Base-by-base conservation (phyloP, 2,329 filamentous ascomycete species). In the Claviceps fusiformis region DNA sequence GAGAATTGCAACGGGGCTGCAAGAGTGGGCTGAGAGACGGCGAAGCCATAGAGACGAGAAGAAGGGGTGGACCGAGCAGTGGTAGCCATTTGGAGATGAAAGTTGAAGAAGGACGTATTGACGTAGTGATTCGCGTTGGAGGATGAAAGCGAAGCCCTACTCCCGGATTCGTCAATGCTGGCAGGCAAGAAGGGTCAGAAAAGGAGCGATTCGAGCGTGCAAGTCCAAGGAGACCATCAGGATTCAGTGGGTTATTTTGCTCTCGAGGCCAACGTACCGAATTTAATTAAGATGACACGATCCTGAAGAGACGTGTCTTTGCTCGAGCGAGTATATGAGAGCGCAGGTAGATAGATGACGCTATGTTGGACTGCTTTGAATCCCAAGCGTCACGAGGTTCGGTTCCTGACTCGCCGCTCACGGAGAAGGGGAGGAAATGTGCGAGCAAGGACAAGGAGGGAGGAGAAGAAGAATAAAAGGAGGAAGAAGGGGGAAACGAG, bases 1-100 rank as follows among this genome's bases (percentile, higher is more conserved):
- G 83, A 69, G 77, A 89, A 82, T 69, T 89, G 73, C 55, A 85
- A 72, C 58, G 76, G 69, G 50, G 76, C 74, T 53, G 81, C 81
- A 54, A 81, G 71, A 51, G 72, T 66, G 47, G 79, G 73, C 71
- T 85, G 81, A 64, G 75, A 80, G 65, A 84, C 73, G 57, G 79
- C 81, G 67, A 82, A 82, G 55, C 78, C 78, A 68, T 75, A 65
- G 51, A 68, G 67, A 37, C 70, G 61, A 54, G 57, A 57, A 52
- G 63, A 60, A n/a, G n/a, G n/a, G 6, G 57, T 54, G 39, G 57
- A 57, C 50, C 49, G 44, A 24, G 51, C 46, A 45, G 53, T 50
- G 39, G 59, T 55, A 50, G 65, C 57, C 69, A 71, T 71, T 57
- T 35, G 56, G 54, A 15, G 19, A 5, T 49, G 37, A 37, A 37